Evolutionary conservation across 176 grass and related monocot species (phyloP), one percentile per base, ranked within the genome.

Genomic region (Triticum timopheevii): DNA sequence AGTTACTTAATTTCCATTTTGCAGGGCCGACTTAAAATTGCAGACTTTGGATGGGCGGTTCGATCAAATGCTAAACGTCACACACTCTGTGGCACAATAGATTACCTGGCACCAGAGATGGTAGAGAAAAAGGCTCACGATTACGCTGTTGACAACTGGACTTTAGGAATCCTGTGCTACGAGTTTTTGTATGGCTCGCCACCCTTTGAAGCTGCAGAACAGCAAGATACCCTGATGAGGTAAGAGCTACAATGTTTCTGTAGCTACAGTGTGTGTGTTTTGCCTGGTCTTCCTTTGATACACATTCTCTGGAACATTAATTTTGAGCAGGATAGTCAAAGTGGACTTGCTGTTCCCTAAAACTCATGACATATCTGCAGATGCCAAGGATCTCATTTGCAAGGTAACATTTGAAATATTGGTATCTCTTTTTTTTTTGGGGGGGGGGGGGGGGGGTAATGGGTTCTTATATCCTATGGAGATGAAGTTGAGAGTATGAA

Each of bases 31-130:
- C 88, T 98, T 62, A 96, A 98, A 89, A 92, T 98, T 85, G 97
- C 97, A 80, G 97, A 98, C 83, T 98, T 98, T 61, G 97, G 97
- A 79, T 98, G 94, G 90, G 94, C 97, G 5, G 97, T 94, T 80
- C 79, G 61, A 22, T 96, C 94, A 63, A 91, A 85, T 88, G 61
- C 84, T 61, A 98, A 98, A 77, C 88, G 97, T 1, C 90, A 96
- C 71, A 98, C 97, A 68, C 90, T 98, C 73, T 98, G 94, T 84
- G 97, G 97, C 17, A 98, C 97, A 23, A 90, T 96, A 4, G 97
- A 98, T 83, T 98, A 96, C 78, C 92, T 96, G 58, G 94, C 97
- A 77, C 97, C 94, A 65, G 97, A 98, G 82, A 93, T 98, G 97
- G 45, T 93, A 68, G 94, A 98, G 85, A 98, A 94, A 84, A 98